Base-by-base conservation (phyloP, 164 flowering plant species). In the Berberis vulgaris region DNA sequence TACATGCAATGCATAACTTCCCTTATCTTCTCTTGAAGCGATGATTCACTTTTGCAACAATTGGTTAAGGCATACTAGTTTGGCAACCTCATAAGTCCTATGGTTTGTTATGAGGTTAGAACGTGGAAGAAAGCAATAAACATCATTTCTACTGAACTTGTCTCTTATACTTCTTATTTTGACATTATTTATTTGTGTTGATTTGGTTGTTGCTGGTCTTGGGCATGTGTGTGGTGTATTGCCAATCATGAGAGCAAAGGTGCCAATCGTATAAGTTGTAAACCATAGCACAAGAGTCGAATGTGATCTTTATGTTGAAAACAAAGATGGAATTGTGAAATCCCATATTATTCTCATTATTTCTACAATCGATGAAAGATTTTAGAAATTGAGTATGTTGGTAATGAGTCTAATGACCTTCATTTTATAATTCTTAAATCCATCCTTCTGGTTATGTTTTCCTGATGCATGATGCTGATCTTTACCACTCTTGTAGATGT, bases 301-400 rank as follows among this genome's bases (percentile, higher is more conserved):
- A 74, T 87, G 90, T 74, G 94, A 87, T 73, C 68, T 87, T 53
- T 87, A 90, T 7, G 80, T 87, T 65, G 88, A 80, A 60, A 87
- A 87, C 70, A 70, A 75, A 70, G 88, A 84, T 76, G 94, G 90
- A 53, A 69, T 87, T 65, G 69, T 52, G 13, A 87, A 82, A 68
- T 85, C 94, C 6, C 74, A 70, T 62, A 74, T 87, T 62, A 58
- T 87, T 57, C 77, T 64, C 61, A 59, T 76, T 38, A 75, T 85
- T 67, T 80, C 85, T 47, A 61, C 79, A 49, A 85, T 87, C 62
- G 94, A 87, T 77, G 81, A 79, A 61, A 83, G 94, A 72, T 85
- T 87, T 79, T 80, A 62, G 62, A 80, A 76, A 73, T 80, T 87
- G 57, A 67, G 88, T 70, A 79, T 77, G 64, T 45, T 83, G 91